phyloP scores from a whole-genome alignment of 1,284 basidiomycete species.

The Microbotryomycetes sp. region DNA sequence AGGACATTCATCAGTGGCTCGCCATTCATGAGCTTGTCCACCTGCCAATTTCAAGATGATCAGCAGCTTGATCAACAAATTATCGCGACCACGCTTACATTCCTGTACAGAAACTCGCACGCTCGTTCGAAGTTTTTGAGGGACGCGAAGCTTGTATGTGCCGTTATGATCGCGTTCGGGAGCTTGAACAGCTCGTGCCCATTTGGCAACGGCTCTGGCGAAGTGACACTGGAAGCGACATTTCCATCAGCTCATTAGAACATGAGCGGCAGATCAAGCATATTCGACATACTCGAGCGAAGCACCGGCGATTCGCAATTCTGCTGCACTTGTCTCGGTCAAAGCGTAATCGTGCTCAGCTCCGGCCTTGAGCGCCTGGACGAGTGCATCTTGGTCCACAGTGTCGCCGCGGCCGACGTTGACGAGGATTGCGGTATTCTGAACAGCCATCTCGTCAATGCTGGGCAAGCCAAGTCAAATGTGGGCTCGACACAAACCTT shows the following conservation, averaged over 20 bases:
- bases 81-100: too few species aligned
- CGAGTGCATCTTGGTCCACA: conserved; percentile 34
- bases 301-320: conserved; percentile 18
- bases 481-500: conserved; percentile 5
- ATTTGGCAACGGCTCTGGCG: conserved; percentile 37
- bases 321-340: conserved; percentile 22
- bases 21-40: too few species aligned
- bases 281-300: conserved; percentile 15
- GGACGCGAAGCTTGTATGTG: conserved; percentile 30
- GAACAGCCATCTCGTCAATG: not conserved
- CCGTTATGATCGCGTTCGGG: conserved; percentile 37
- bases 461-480: not conserved
- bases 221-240: conserved; percentile 32
- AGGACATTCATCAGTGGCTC: too few species aligned
- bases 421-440: conserved; percentile 16
- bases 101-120: conserved; percentile 16
- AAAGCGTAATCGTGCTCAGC: conserved; percentile 12
- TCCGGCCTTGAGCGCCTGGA: conserved; percentile 29
- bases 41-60: too few species aligned
- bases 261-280: not conserved
- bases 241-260: too few species aligned
- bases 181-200: conserved; percentile 33
- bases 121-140: conserved; percentile 9
- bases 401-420: conserved; percentile 38
- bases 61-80: too few species aligned